Base-by-base conservation (phyloP, 225 moss, liverwort and hornwort species). In the Pleurozium schreberi region DNA sequence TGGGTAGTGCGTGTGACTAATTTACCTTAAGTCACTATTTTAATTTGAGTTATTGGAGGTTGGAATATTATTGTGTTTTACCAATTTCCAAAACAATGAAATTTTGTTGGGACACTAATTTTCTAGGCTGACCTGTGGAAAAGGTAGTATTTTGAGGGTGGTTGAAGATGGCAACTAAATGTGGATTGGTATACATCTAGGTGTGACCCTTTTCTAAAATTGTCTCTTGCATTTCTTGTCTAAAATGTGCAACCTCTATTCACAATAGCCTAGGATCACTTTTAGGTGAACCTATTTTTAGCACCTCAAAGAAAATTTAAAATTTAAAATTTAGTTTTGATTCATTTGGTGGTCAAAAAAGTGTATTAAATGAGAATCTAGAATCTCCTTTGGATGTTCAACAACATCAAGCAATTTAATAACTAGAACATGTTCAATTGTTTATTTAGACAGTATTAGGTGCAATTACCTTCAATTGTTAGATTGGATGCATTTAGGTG, bases 161-260 rank as follows among this genome's bases (percentile, higher is more conserved):
- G 7, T 63, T 53, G 30, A 30, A 62, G 62, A 61, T 14, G 33
- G 22, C 33, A 22, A 62, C 43, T 12, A 31, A 60, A 42, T 60
- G 14, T 81, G 45, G 45, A 81, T 6, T 61, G 10, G 14, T 49
- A 8, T 45, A 31, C 2, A 30, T 1, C 5, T 76, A 4, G 52
- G 9, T 52, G 34, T 22, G 36, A 34, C 2, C 9, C 22, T 4
- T 50, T 75, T 50, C 20, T 33, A 19, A 13, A 50, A 5, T 1
- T 1, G 1, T 12, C 5, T 8, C 22, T 1, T 76, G 22, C 0
- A 20, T 14, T 36, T 52, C 36, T 21, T 33, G 34, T 50, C 1
- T 21, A 21, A 21, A 34, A 33, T 50, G 3, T 49, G 20, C 20
- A 49, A 75, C 33, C 2, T 50, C 20, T 30, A 18, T 10, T 18